Evolutionary conservation across 768 basidiomycete species (phyloP), one percentile per base, ranked within the genome.

Genomic region (Mycena rosella): DNA sequence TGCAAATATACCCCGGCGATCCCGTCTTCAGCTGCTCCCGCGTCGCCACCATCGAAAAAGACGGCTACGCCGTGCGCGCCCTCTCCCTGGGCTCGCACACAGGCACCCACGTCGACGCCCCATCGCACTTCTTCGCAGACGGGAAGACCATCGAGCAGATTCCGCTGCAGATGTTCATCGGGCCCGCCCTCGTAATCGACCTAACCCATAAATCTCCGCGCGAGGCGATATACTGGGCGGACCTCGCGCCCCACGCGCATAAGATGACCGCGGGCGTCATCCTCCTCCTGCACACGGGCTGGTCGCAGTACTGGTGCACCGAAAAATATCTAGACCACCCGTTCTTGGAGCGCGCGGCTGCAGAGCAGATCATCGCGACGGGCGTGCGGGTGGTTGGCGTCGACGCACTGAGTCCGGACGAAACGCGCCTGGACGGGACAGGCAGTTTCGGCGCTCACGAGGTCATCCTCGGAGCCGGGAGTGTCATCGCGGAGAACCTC

Each of bases 91-190:
- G 89, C 5, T 88, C 92, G 1, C 93, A 94, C 73, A 89, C 89
- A 1, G 93, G 92, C 51, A 94, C 93, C 3, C 93, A 94, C 78
- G 83, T 94, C 76, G 93, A 94, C 72, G 90, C 92, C 1, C 93
- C 93, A 0, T 88, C 85, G 55, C 93, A 94, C 73, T 93, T 92
- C 79, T 78, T 90, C 77, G 77, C 78, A 5, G 80, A 84, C 30
- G 91, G 89, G 6, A 78, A 78, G 48, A 86, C 86, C 11, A 81
- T 93, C 51, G 87, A 89, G 69, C 81, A 89, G 56, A 81, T 93
- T 52, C 83, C 86, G 13, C 82, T 92, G 10, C 55, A 60, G 7
- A 78, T 82, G 20, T 83, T 92, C 61, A 76, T 91, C 26, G 87
- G 86, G 3, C 86, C 85, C n/a, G 85, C 85, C 0, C 72, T 86